phyloP scores from a whole-genome alignment of 192 early-diverging fungal species.

The Geranomyces variabilis region DNA sequence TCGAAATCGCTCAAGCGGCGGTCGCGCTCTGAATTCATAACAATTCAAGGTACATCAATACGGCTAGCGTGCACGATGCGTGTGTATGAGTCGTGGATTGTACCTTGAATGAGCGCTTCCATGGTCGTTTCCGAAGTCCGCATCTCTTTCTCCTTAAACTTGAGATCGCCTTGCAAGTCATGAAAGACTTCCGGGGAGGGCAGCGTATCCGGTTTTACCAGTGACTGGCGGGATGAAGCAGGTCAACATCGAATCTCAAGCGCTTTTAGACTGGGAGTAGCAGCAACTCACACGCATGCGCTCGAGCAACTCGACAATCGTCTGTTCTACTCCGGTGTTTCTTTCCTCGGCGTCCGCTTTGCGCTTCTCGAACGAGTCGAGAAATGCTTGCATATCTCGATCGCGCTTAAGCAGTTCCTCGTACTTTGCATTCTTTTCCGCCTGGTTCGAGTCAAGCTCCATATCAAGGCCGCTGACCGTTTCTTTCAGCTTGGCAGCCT shows the following conservation, averaged over 20 bases:
- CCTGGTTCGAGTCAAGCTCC: slow-evolving; percentile 48
- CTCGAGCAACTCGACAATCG: slow-evolving; percentile 48
- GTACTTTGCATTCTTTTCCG: slow-evolving; percentile 57
- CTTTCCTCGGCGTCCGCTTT: slow-evolving; percentile 38
- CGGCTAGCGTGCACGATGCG: neutral
- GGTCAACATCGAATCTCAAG: neutral
- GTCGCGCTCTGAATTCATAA: slow-evolving; percentile 47
- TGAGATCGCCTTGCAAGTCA: slow-evolving; percentile 60
- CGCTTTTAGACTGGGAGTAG: neutral
- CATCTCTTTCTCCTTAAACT: slow-evolving; percentile 67
- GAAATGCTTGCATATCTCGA: slow-evolving; percentile 59
- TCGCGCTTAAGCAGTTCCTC: slow-evolving; percentile 65
- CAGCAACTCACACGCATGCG: slow-evolving; percentile 38
- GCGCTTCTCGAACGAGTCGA: slow-evolving; percentile 51
- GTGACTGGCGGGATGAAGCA: slow-evolving; percentile 10
- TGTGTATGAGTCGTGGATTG: neutral
- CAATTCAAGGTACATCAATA: neutral
- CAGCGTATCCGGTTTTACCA: slow-evolving; percentile 38
- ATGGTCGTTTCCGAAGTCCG: slow-evolving; percentile 59
- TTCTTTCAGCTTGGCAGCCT: slow-evolving; percentile 48
- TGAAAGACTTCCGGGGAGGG: slow-evolving; percentile 53
- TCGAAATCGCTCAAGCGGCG: slow-evolving; percentile 55
- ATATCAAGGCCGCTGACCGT: slow-evolving; percentile 49
- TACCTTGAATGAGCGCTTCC: slow-evolving; percentile 52
- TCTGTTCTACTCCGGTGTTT: slow-evolving; percentile 42